phyloP scores from a whole-genome alignment of 2,329 filamentous ascomycete genomes.

The Curvularia sp. region DNA sequence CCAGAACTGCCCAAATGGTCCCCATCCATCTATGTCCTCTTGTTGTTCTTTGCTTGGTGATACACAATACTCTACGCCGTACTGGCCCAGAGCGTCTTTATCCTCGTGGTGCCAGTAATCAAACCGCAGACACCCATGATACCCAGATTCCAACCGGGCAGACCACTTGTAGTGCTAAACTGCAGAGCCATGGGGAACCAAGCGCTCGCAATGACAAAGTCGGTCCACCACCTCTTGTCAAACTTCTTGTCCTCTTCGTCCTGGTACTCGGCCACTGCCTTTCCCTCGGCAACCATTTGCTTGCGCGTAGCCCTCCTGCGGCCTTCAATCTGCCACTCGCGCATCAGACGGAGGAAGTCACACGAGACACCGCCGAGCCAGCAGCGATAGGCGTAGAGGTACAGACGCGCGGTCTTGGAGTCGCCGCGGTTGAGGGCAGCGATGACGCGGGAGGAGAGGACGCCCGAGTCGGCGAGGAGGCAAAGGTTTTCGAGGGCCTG shows the following conservation, averaged over 20 bases:
- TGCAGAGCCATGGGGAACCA: constrained; percentile 57
- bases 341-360: constrained; percentile 53
- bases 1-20: neutral
- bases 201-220: constrained; percentile 52
- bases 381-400: constrained; percentile 53
- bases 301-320: constrained; percentile 41
- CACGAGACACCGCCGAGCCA: constrained; percentile 55
- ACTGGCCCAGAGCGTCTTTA: constrained; percentile 36
- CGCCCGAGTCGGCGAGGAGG: constrained; percentile 53
- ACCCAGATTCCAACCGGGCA: constrained; percentile 56
- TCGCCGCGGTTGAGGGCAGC: constrained; percentile 49
- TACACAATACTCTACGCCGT: constrained; percentile 14
- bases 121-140: constrained; percentile 54
- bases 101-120: constrained; percentile 49
- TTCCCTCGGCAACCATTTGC: constrained; percentile 40
- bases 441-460: constrained; percentile 48
- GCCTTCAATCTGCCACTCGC: constrained; percentile 54
- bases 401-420: constrained; percentile 47
- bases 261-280: constrained; percentile 42
- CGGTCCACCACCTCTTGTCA: constrained; percentile 53
- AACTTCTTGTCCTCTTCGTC: constrained; percentile 50
- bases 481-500: constrained; percentile 56
- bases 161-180: constrained; percentile 49
- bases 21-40: neutral
- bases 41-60: neutral